Conservation (phyloP, 768 basidiomycete genomes). For the Boletus sp. region DNA sequence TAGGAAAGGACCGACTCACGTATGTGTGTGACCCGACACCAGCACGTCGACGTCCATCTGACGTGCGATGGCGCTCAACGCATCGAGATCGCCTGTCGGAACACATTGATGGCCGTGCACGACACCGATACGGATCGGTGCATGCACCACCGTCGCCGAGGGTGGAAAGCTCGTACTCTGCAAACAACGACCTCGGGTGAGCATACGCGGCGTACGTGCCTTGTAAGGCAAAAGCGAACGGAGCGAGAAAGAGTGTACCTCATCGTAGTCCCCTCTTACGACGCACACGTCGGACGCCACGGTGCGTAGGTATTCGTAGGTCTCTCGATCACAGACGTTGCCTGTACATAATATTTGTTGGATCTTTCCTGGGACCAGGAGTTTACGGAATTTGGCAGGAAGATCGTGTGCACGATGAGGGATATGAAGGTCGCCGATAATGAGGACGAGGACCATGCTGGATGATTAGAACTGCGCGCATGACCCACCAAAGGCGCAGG, state of each 20-base stretch:
- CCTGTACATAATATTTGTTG: slow-evolving; percentile 97
- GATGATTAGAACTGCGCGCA: slow-evolving; percentile 2
- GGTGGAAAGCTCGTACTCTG: slow-evolving; percentile 72
- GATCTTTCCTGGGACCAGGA: slow-evolving; percentile 93
- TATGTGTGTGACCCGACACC: slow-evolving; percentile 90
- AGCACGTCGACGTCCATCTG: slow-evolving; percentile 99
- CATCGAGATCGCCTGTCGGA: slow-evolving; percentile 88
- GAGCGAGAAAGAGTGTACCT: slow-evolving; percentile 47
- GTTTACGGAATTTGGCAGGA: slow-evolving; percentile 94
- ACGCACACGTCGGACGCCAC: slow-evolving; percentile 92
- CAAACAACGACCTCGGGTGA: not conserved
- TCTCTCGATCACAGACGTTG: slow-evolving; percentile 96
- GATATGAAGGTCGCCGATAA: slow-evolving; percentile 97
- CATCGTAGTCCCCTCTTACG: slow-evolving; percentile 94
- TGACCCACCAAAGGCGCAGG: not conserved
- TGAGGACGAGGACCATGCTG: slow-evolving; percentile 77
- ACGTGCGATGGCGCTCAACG: slow-evolving; percentile 81
- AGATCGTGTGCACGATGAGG: slow-evolving; percentile 88
- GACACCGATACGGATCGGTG: slow-evolving; percentile 86
- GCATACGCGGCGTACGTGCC: not conserved
- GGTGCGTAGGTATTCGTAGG: slow-evolving; percentile 91
- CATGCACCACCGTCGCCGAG: slow-evolving; percentile 75
- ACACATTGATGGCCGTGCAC: slow-evolving; percentile 94
- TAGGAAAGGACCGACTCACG: slow-evolving; percentile 47
- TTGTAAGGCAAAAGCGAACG: not conserved